Percentiles rank a stretch among this genome's conserved stretches.
phyloP scores from a whole-genome alignment of 208 protist species.

The Trypanosoma melophagium region DNA sequence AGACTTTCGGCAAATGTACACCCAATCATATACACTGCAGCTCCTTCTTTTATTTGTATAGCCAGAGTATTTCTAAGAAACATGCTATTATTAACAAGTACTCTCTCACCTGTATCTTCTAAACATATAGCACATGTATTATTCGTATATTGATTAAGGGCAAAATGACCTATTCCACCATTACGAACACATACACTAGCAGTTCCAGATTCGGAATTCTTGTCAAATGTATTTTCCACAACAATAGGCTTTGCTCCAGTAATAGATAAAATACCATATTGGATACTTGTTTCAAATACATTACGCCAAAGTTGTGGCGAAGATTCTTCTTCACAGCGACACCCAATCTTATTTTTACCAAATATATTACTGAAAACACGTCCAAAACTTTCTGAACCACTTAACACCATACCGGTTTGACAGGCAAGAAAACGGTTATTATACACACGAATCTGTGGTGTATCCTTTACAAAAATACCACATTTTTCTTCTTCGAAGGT shows the following conservation, averaged over 20 bases:
- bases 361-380: conserved; percentile 31
- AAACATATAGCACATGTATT: conserved; percentile 36
- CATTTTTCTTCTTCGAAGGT: conserved; percentile 19
- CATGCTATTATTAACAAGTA: conserved; percentile 28
- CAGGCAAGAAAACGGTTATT: conserved; percentile 31
- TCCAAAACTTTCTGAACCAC: conserved; percentile 12
- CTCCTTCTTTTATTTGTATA: conserved; percentile 19
- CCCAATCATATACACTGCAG: conserved; percentile 23
- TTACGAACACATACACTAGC: conserved; percentile 27
- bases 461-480: conserved; percentile 19
- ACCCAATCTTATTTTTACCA: conserved; percentile 29
- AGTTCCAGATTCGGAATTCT: conserved; percentile 13
- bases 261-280: conserved; percentile 26
- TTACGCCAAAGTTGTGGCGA: conserved; percentile 27
- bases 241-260: conserved; percentile 26
- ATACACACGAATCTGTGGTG: conserved; percentile 17
- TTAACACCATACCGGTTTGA: conserved; percentile 20
- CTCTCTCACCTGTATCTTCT: conserved; percentile 11
- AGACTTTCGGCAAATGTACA: conserved; percentile 30
- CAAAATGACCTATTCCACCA: conserved; percentile 29
- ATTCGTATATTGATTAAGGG: conserved; percentile 28
- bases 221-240: conserved; percentile 32
- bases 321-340: conserved; percentile 15
- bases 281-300: conserved; percentile 28
- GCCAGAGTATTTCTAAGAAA: conserved; percentile 35